These are phyloP conservation scores for Thuja plicata DNA, from an alignment of 83 land plant genomes.

Conservation along the genomic window DNA sequence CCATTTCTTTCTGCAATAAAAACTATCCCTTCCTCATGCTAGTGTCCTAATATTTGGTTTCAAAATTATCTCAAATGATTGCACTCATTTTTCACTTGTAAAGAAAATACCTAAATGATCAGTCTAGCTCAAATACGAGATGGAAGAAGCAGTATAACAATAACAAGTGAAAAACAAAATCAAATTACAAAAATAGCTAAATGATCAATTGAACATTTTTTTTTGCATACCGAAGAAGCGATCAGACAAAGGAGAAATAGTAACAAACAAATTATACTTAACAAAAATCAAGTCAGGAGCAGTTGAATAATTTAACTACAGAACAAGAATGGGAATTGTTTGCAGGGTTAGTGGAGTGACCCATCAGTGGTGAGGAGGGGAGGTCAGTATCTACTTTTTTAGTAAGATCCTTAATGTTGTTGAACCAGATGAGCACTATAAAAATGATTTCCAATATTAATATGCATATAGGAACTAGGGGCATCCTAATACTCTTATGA, in stretches of 20 bases:
- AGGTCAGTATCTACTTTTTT: too few relatives aligned
- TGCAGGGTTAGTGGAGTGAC: too few relatives aligned
- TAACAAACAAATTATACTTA: background rate
- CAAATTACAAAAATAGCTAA: background rate
- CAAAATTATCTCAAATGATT: background rate
- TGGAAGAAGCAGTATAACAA: background rate
- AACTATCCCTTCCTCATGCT: background rate
- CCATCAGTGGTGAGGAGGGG: too few relatives aligned
- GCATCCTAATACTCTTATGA: too few relatives aligned
- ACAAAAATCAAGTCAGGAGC: background rate
- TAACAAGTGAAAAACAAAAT: background rate
- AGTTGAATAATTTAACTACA: background rate
- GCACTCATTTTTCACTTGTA: background rate
- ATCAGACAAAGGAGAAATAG: too few relatives aligned
- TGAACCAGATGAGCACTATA: too few relatives aligned
- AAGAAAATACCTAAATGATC: too few relatives aligned
- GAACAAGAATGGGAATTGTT: background rate
- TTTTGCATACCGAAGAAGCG: background rate
- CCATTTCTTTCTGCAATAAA: background rate
- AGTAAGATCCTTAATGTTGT: too few relatives aligned
- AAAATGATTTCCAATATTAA: too few relatives aligned
- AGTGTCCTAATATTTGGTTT: background rate
- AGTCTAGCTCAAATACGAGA: too few relatives aligned
- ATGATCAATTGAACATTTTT: background rate
- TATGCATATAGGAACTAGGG: too few relatives aligned